Evolutionary conservation across 2,329 filamentous ascomycete species (phyloP), one percentile per base, ranked within the genome.

Genomic region (Pezicula neosporulosa): DNA sequence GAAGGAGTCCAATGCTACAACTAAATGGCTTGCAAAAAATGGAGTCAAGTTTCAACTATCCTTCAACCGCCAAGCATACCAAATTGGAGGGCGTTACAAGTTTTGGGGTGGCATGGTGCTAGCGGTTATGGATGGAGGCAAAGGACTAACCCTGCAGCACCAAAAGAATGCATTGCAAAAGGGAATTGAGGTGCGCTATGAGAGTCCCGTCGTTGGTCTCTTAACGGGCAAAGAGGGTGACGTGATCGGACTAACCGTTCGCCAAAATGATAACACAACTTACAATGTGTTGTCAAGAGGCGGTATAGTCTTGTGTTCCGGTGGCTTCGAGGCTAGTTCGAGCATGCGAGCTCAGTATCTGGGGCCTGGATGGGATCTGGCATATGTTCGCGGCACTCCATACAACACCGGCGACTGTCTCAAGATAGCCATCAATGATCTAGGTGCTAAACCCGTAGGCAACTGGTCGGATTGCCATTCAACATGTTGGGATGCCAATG

Each of bases 71-170:
- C 84, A 89, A 61, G 81, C 85, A 0, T 88, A 85, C 62, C 71
- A 82, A 51, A 75, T 86, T n/a, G 71, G 80, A 47, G 81, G 79
- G 1, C 70, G 77, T 28, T 75, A 76, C 60, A 83, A 81, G 60
- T 87, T 87, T 63, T 87, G 83, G 83, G 85, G 85, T 10, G 84
- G 84, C 0, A 66, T 88, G 62, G 73, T 71, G n/a, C 66, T 86
- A 33, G 82, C 77, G 60, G 82, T 78, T 0, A 61, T 79, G 47
- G 77, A 82, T 55, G 81, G 81, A 1, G 83, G 83, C 0, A 83
- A 83, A 57, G 80, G 82, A 0, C 66, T 86, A 6, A 74, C 84
- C 3, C 62, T 71, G 21, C 74, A 80, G 53, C 70, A 81, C 54
- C 64, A 66, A 24, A 60, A 61, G 2, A 73, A 73, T 1, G 81